Conservation (phyloP, 352 stramenopile species). For the Phytophthora uliginosa region DNA sequence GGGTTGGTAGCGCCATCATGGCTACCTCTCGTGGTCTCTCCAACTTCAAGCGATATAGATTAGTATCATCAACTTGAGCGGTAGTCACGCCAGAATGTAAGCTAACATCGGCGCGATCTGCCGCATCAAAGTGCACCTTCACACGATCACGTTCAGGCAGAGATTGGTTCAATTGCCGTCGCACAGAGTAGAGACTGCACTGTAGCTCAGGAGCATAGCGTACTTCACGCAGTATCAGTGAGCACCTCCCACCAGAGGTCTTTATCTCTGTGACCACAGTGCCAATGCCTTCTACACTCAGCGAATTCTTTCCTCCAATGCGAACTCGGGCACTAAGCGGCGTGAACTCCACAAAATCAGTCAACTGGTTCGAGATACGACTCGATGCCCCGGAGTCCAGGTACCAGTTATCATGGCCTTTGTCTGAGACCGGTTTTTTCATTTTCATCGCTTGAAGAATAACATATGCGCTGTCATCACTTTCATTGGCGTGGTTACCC, state of each 20-base stretch:
- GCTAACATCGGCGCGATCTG: background rate
- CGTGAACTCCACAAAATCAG: slow-evolving; percentile 16
- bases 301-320: slow-evolving; percentile 6
- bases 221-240: background rate
- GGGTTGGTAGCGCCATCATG: slow-evolving; percentile 4
- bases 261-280: slow-evolving; percentile 4
- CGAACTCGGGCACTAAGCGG: slow-evolving; percentile 6
- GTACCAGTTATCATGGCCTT: slow-evolving; percentile 6
- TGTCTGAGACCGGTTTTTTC: background rate
- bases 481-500: slow-evolving; percentile 3
- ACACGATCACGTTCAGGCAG: background rate
- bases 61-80: slow-evolving; percentile 5
- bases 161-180: background rate
- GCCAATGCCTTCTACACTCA: slow-evolving; percentile 5
- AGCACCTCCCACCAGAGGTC: slow-evolving; percentile 1
- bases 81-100: background rate
- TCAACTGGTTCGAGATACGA: slow-evolving; percentile 15
- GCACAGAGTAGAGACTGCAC: slow-evolving; percentile 10
- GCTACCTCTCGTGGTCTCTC: background rate
- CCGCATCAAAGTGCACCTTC: slow-evolving; percentile 9
- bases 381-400: slow-evolving; percentile 14
- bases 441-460: slow-evolving; percentile 5
- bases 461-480: slow-evolving; percentile 7
- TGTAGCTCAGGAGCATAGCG: slow-evolving; percentile 9
- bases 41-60: slow-evolving; percentile 5